Percentiles rank a stretch among this genome's conserved stretches.
Evolutionary conservation across 768 basidiomycete genomes (phyloP).

Genomic region (Leccinum subtestaceum): DNA sequence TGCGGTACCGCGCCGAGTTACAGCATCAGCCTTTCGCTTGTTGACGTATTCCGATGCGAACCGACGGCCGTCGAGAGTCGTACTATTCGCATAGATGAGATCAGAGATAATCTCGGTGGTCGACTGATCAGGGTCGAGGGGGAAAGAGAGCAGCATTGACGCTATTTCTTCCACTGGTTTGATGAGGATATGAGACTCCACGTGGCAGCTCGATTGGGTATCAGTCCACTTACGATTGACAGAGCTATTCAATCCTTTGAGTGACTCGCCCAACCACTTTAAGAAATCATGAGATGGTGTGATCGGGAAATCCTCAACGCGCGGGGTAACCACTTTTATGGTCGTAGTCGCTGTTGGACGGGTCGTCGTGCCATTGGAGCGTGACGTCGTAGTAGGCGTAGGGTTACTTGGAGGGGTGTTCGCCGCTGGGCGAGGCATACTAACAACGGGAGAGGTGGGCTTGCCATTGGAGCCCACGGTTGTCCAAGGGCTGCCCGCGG

Average conservation of each 20-base stretch:
- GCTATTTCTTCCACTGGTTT: slow-evolving; percentile 89
- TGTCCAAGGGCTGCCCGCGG: slow-evolving; percentile 70
- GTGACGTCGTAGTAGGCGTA: slow-evolving; percentile 31
- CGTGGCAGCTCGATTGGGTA: slow-evolving; percentile 1
- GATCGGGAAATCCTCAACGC: slow-evolving; percentile 59
- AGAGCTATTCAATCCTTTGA: slow-evolving; percentile 65
- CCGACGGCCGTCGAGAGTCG: slow-evolving; percentile 90
- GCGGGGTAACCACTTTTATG: slow-evolving; percentile 29
- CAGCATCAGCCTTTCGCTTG: slow-evolving; percentile 82
- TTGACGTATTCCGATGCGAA: slow-evolving; percentile 91
- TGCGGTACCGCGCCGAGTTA: slow-evolving; percentile 46
- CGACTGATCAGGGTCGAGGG: slow-evolving; percentile 79
- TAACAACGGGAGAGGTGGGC: slow-evolving; percentile 27
- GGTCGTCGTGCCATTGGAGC: slow-evolving; percentile 38
- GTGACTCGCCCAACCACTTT: slow-evolving; percentile 82
- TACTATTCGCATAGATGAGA: slow-evolving; percentile 90
- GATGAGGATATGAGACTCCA: slow-evolving; percentile 18
- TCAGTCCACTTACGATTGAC: slow-evolving; percentile 48
- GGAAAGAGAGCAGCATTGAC: slow-evolving; percentile 92
- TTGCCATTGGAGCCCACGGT: slow-evolving; percentile 84
- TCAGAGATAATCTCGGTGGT: slow-evolving; percentile 93
- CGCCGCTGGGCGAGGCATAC: slow-evolving; percentile 36
- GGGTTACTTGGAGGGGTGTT: slow-evolving; percentile 29
- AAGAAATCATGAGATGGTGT: slow-evolving; percentile 88
- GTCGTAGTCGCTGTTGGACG: slow-evolving; percentile 39